phyloP scores from a whole-genome alignment of 192 early-diverging fungal genomes.

The Coemansia sp. region DNA sequence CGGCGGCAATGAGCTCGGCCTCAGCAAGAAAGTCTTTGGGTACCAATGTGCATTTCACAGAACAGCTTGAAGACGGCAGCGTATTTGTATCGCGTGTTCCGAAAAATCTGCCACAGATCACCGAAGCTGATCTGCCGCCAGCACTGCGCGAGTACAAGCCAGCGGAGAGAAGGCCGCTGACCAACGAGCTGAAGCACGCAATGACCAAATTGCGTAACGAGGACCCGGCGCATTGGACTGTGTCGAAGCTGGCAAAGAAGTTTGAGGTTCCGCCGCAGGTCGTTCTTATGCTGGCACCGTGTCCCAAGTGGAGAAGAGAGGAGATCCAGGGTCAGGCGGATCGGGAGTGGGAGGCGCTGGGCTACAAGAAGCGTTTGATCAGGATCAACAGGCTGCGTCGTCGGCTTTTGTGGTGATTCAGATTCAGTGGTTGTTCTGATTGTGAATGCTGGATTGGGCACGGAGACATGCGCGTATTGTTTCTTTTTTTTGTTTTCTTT shows the following conservation, averaged over 20 bases:
- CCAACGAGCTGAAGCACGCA: conserved; percentile 31
- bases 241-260: conserved; percentile 50
- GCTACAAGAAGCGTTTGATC: conserved; percentile 55
- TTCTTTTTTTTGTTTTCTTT: not conserved
- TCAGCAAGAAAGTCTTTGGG: conserved; percentile 45
- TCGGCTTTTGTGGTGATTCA: conserved; percentile 45
- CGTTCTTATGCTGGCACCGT: conserved; percentile 35
- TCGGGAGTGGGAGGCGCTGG: conserved; percentile 45
- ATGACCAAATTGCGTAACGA: conserved; percentile 43
- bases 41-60: conserved; percentile 49
- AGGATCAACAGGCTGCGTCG: conserved; percentile 54
- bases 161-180: conserved; percentile 19
- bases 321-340: conserved; percentile 47
- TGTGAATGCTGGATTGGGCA: not conserved
- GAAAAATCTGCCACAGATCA: conserved; percentile 31
- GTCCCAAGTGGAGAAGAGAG: conserved; percentile 45
- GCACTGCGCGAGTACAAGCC: conserved; percentile 26
- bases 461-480: not conserved
- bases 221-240: conserved; percentile 56
- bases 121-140: conserved; percentile 53
- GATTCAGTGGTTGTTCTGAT: not conserved
- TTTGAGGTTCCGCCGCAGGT: conserved; percentile 40
- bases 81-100: conserved; percentile 55
- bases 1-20: conserved; percentile 43
- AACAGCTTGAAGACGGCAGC: conserved; percentile 54